phyloP scores from a whole-genome alignment of 805 yeast species.

The Jamesozyma hellenica region DNA sequence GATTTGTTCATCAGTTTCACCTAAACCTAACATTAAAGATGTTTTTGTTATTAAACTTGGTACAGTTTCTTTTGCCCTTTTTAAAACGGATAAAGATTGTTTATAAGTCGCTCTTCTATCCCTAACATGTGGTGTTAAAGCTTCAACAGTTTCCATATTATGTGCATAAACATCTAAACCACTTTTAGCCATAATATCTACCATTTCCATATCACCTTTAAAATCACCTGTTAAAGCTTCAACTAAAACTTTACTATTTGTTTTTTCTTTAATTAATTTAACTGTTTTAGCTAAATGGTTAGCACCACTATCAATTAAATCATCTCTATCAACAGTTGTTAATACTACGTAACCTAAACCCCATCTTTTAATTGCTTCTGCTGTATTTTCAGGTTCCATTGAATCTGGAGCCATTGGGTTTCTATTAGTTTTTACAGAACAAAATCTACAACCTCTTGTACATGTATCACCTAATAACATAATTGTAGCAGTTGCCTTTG shows the following conservation, averaged over 20 bases:
- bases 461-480: constrained; percentile 98
- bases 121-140: constrained; percentile 84
- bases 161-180: constrained; percentile 97
- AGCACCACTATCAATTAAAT: constrained; percentile 86
- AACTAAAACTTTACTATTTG: constrained; percentile 74
- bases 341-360: constrained; percentile 95
- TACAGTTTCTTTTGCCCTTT: constrained; percentile 68
- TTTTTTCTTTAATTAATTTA: constrained; percentile 67
- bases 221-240: constrained; percentile 95
- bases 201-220: constrained; percentile 79
- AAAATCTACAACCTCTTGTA: constrained; percentile 97
- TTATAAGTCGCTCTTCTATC: constrained; percentile 94
- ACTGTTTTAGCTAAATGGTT: constrained; percentile 86
- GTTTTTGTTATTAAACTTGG: constrained; percentile 82
- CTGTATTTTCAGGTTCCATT: constrained; percentile 93
- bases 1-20: constrained; percentile 89
- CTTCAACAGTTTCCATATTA: constrained; percentile 94
- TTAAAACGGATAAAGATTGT: constrained; percentile 70
- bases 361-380: constrained; percentile 95
- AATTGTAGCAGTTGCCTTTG: constrained; percentile 85
- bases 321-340: constrained; percentile 97
- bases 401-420: constrained; percentile 86
- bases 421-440: constrained; percentile 91
- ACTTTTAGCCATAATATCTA: constrained; percentile 64
- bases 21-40: constrained; percentile 91